These are phyloP conservation scores for Filosporella fistucella DNA, from an alignment of 495 filamentous ascomycete species.

Conservation along the genomic window DNA sequence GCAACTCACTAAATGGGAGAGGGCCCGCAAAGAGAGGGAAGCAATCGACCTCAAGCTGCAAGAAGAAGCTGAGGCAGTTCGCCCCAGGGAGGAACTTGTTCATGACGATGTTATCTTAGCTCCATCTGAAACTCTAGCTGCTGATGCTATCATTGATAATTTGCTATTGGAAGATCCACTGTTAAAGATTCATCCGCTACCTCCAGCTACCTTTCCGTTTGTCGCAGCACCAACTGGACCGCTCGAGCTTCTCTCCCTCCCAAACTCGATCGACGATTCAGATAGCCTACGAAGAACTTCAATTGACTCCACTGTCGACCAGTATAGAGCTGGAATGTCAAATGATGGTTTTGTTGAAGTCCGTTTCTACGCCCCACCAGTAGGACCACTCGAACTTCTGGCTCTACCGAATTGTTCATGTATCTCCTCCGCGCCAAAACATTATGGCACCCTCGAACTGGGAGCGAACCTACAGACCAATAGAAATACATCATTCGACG, in stretches of 20 bases:
- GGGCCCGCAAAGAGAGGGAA: constrained; percentile 79
- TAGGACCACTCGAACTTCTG: constrained; percentile 32
- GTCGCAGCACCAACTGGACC: constrained; percentile 32
- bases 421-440: background rate
- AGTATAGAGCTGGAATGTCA: too few species aligned
- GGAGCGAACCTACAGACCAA: too few species aligned
- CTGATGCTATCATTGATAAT: background rate
- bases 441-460: too few species aligned
- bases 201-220: too few species aligned
- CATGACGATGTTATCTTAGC: too few species aligned
- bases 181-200: background rate
- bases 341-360: too few species aligned
- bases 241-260: constrained; percentile 31
- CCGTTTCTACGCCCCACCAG: constrained; percentile 20
- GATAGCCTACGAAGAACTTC: too few species aligned
- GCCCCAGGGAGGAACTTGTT: too few species aligned
- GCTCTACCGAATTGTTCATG: constrained; percentile 30
- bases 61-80: constrained; percentile 48
- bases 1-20: constrained; percentile 78
- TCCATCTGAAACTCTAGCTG: background rate
- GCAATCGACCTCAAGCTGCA: constrained; percentile 67
- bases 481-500: too few species aligned
- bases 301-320: too few species aligned
- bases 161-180: background rate
- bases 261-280: constrained; percentile 30